These are phyloP conservation scores for Chaetomiaceae sp. DNA, from an alignment of 2,329 filamentous ascomycete genomes.

Conservation along the genomic window DNA sequence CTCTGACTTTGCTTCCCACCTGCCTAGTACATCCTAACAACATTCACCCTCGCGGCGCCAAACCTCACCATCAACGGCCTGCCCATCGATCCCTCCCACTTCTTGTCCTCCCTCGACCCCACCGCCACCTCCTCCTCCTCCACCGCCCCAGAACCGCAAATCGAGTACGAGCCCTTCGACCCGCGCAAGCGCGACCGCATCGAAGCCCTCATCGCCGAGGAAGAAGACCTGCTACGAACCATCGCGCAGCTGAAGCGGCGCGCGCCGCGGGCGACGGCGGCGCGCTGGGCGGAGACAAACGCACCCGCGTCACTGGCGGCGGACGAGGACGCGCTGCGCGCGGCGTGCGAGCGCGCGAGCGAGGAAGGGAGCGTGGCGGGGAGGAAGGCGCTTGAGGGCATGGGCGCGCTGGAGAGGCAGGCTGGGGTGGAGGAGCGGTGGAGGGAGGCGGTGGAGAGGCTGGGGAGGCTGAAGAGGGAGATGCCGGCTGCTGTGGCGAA, in stretches of 20 bases:
- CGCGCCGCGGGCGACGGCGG: slow-evolving; percentile 42
- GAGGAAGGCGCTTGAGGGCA: slow-evolving; percentile 22
- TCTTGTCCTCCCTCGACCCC: slow-evolving; percentile 28
- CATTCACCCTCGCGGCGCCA: slow-evolving; percentile 51
- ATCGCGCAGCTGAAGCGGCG: slow-evolving; percentile 54
- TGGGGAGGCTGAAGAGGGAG: slow-evolving; percentile 50
- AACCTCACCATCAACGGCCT: slow-evolving; percentile 61
- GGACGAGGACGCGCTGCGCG: slow-evolving; percentile 42
- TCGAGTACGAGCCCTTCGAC: slow-evolving; percentile 60
- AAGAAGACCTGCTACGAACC: slow-evolving; percentile 58
- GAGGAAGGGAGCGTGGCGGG: slow-evolving; percentile 13
- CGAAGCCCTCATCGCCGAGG: slow-evolving; percentile 54
- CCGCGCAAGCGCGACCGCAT: slow-evolving; percentile 51
- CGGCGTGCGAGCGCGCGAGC: slow-evolving; percentile 20
- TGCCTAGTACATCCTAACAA: slow-evolving; percentile 53
- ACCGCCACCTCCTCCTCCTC: neutral
- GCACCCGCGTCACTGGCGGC: slow-evolving; percentile 34
- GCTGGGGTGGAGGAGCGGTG: slow-evolving; percentile 43
- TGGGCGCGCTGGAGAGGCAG: slow-evolving; percentile 38
- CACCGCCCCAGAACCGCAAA: slow-evolving; percentile 28
- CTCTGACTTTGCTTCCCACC: neutral
- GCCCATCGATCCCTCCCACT: slow-evolving; percentile 36
- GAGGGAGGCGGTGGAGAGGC: slow-evolving; percentile 40
- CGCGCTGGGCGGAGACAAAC: slow-evolving; percentile 36
- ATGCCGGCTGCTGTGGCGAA: slow-evolving; percentile 57